These are phyloP conservation scores for Ophiobolus disseminans DNA, from an alignment of 2,329 filamentous ascomycete species.

Conservation along the genomic window DNA sequence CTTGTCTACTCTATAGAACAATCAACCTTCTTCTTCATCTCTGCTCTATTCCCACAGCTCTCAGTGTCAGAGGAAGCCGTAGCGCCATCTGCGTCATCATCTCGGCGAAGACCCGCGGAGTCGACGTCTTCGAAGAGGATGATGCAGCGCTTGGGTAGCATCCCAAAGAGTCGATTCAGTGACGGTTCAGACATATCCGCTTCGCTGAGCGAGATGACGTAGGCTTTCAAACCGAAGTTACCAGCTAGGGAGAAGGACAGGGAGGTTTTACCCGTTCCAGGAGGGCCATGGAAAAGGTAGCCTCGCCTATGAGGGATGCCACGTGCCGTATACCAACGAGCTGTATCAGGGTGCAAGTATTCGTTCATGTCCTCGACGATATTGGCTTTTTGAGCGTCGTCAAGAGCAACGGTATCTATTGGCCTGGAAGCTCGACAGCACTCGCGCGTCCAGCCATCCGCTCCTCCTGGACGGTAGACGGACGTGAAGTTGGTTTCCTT, in stretches of 20 bases:
- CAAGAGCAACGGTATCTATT: slow-evolving; percentile 78
- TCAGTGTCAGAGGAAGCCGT: slow-evolving; percentile 3
- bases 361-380: slow-evolving; percentile 78
- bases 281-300: slow-evolving; percentile 81
- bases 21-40: too few species aligned
- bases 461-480: not conserved
- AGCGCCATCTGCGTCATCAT: slow-evolving; percentile 30
- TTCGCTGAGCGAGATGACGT: slow-evolving; percentile 62
- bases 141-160: slow-evolving; percentile 54
- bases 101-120: slow-evolving; percentile 53
- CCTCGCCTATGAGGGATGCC: slow-evolving; percentile 87
- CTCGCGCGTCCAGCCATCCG: slow-evolving; percentile 50
- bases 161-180: slow-evolving; percentile 53
- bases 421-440: slow-evolving; percentile 69
- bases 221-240: slow-evolving; percentile 56
- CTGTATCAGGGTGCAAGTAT: slow-evolving; percentile 74
- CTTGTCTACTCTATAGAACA: too few species aligned
- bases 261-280: slow-evolving; percentile 76
- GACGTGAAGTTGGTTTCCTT: slow-evolving; percentile 31
- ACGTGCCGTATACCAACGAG: slow-evolving; percentile 81
- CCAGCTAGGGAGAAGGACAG: slow-evolving; percentile 53
- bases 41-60: too few species aligned
- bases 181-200: slow-evolving; percentile 76
- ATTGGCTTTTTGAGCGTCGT: slow-evolving; percentile 68
- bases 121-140: slow-evolving; percentile 59